Conservation (phyloP, 208 protist genomes). For the Leptomonas pyrrhocoris region DNA sequence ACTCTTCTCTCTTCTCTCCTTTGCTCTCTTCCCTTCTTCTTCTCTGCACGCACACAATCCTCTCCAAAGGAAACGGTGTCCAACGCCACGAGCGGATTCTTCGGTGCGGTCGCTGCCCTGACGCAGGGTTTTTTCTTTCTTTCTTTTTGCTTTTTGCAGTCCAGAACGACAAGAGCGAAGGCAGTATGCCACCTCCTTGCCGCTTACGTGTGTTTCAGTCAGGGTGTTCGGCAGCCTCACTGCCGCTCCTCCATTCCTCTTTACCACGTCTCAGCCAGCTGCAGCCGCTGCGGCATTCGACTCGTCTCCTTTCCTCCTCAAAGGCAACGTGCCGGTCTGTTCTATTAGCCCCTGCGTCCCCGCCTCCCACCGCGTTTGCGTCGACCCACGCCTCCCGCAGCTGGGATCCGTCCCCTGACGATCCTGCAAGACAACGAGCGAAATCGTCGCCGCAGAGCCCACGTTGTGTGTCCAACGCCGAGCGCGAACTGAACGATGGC, state of each 20-base stretch:
- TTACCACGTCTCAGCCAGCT: not conserved
- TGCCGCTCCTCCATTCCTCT: not conserved
- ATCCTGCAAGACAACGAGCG: not conserved
- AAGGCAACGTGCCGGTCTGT: not conserved
- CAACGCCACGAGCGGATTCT: too few species aligned
- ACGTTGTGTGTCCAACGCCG: not conserved
- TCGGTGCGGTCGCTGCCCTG: not conserved
- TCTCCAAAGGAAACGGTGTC: too few species aligned
- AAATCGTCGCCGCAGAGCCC: not conserved
- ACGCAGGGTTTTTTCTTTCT: not conserved
- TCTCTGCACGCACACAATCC: too few species aligned
- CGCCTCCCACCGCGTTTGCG: not conserved
- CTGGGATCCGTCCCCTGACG: not conserved
- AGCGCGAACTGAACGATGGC: not conserved
- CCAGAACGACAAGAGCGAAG: not conserved
- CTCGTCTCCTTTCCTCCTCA: not conserved
- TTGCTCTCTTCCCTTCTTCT: too few species aligned
- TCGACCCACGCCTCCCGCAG: constrained; percentile 18
- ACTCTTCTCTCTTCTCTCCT: too few species aligned
- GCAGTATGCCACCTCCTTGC: not conserved
- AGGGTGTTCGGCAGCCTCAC: not conserved
- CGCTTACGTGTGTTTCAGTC: not conserved
- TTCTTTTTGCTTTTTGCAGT: not conserved
- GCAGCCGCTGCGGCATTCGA: not conserved
- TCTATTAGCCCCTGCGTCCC: not conserved